Evolutionary conservation across 2,329 filamentous ascomycete genomes (phyloP).

Genomic region (Colletotrichum filicis): DNA sequence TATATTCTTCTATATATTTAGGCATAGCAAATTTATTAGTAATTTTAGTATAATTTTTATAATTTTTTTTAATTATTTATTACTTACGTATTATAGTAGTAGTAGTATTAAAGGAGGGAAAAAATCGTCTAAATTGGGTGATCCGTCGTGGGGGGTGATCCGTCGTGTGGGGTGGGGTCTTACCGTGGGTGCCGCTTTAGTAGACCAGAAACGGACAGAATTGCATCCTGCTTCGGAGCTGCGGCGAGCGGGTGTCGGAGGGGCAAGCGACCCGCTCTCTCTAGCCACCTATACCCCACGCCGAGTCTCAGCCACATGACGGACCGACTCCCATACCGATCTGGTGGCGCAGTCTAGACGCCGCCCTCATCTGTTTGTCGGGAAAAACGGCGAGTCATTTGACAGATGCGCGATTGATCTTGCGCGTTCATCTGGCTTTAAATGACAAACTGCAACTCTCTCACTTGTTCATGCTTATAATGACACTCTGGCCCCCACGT

Average conservation of each 20-base stretch:
- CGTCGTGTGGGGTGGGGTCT: no score
- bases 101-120: no score
- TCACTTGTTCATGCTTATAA: constrained; percentile 22
- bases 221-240: neutral
- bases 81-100: no score
- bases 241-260: neutral
- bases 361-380: neutral
- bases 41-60: no score
- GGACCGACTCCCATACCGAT: neutral
- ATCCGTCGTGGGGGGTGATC: no score
- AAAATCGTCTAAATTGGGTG: no score
- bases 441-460: constrained; percentile 24
- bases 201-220: neutral
- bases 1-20: no score
- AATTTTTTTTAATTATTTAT: no score
- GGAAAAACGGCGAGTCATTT: constrained; percentile 28
- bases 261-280: neutral
- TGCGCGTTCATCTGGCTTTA: constrained; percentile 17
- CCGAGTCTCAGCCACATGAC: neutral
- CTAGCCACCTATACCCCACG: constrained; percentile 1
- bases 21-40: no score
- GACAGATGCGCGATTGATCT: neutral
- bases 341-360: neutral
- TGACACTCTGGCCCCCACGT: constrained; percentile 26
- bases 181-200: neutral